Base-by-base conservation (phyloP, 208 protist genomes). In the Crithidia fasciculata region DNA sequence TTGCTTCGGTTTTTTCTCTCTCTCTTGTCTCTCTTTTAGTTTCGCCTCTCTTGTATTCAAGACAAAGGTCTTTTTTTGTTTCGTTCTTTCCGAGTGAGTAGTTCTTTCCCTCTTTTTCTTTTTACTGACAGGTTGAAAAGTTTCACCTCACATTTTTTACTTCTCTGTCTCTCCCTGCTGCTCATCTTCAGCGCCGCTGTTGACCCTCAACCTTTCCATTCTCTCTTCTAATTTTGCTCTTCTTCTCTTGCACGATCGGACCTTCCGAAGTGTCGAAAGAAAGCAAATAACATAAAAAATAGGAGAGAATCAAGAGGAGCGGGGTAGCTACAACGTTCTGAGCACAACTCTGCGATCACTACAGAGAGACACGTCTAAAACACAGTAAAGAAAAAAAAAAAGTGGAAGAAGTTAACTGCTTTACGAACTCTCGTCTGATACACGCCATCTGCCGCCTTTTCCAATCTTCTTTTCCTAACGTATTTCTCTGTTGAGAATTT, bases 211-310 rank as follows among this genome's bases (percentile, higher is more conserved):
- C 3, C 37, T 56, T 57, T 49, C 58, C 9, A 45, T 40, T 57
- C 45, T 70, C 19, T 53, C 18, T 61, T 60, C 3, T 13, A n/a
- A 61, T 52, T 49, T 67, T 80, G 50, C 12, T 43, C 8, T 55
- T 69, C 64, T 41, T 41, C 18, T 69, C 15, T 69, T 57, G 68
- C 18, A 73, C 40, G 52, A 72, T 68, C 43, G 55, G 39, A 59
- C 70, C 41, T 45, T 65, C 44, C 45, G 55, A 54, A 57, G 61
- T 69, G 43, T 19, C 18, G 61, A 37, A 68, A 69, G 50, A 53
- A 57, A 4, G 5, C 8, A 5, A 18, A 67, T 76, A 76, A 41
- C 55, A 69, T 55, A 55, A 36, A 53, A 19, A 67, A 28, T 28
- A 28, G 28, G 28, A 28, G 28, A 28, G 28, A 28, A 28, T 28